Percentiles rank a stretch among this genome's conserved stretches.
Conservation (phyloP, 1,284 basidiomycete genomes). For the Pseudozyma pruni region DNA sequence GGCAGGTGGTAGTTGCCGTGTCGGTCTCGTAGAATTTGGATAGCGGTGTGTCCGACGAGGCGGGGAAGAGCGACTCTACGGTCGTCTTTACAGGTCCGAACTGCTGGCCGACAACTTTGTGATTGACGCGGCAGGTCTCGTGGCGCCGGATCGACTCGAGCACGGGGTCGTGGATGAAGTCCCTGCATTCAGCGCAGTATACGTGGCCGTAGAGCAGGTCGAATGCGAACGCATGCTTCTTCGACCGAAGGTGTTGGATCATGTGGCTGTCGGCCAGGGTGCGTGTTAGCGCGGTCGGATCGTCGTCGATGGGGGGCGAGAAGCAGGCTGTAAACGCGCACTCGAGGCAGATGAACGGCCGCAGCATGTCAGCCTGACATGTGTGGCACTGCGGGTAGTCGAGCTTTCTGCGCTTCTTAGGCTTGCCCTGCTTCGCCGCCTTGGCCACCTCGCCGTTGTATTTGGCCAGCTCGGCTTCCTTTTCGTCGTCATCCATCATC, state of each 20-base stretch:
- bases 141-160: conserved; percentile 45
- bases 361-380: conserved; percentile 55
- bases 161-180: conserved; percentile 59
- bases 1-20: conserved; percentile 19
- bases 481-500: conserved; percentile 45
- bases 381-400: conserved; percentile 59
- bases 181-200: conserved; percentile 61
- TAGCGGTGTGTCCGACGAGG: conserved; percentile 5
- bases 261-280: conserved; percentile 38
- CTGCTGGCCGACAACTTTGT: conserved; percentile 25
- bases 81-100: conserved; percentile 20
- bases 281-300: conserved; percentile 15
- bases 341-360: conserved; percentile 64
- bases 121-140: conserved; percentile 37
- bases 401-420: conserved; percentile 36
- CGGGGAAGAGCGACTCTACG: conserved; percentile 23
- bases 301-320: conserved; percentile 32
- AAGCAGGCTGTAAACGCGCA: conserved; percentile 62
- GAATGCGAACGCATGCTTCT: conserved; percentile 44
- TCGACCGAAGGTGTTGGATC: conserved; percentile 30
- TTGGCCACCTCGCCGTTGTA: conserved; percentile 13
- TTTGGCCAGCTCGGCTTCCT: conserved; percentile 23
- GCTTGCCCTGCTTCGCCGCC: conserved; percentile 36
- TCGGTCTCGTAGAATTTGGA: conserved; percentile 26
- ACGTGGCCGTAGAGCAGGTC: conserved; percentile 62